Evolutionary conservation across 1,139 yeast species (phyloP).

Genomic region (Cylindricascospora bacillispora): DNA sequence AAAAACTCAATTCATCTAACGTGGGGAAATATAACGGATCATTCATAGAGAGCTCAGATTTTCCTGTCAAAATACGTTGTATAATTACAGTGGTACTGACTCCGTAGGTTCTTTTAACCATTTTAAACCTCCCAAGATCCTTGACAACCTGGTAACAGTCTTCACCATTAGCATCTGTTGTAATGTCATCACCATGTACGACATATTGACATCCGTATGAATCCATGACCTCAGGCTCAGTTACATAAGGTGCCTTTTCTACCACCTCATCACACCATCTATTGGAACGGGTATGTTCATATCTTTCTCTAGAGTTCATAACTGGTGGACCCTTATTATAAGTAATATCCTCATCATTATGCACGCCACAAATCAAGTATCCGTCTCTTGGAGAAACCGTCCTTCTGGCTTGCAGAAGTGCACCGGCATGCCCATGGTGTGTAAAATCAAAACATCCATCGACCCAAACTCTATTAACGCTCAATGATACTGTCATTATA

Average conservation of each 20-base stretch:
- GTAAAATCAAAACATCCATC: slow-evolving; percentile 98
- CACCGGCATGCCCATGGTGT: slow-evolving; percentile 97
- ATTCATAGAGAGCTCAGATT: slow-evolving; percentile 4
- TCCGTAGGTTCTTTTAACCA: slow-evolving; percentile 86
- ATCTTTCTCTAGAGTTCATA: slow-evolving; percentile 69
- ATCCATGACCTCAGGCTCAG: slow-evolving; percentile 74
- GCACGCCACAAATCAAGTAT: slow-evolving; percentile 74
- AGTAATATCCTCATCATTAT: slow-evolving; percentile 76
- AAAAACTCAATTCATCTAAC: slow-evolving; percentile 34
- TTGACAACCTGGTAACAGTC: slow-evolving; percentile 83
- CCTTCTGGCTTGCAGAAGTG: slow-evolving; percentile 70
- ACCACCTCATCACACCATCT: slow-evolving; percentile 76
- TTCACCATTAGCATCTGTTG: slow-evolving; percentile 88
- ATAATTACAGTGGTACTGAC: slow-evolving; percentile 92
- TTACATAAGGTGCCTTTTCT: slow-evolving; percentile 86
- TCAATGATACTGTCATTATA: slow-evolving; percentile 3
- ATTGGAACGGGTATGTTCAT: slow-evolving; percentile 76
- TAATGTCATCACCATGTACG: slow-evolving; percentile 95
- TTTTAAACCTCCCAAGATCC: slow-evolving; percentile 73
- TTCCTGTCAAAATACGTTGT: slow-evolving; percentile 65
- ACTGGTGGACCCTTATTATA: slow-evolving; percentile 88
- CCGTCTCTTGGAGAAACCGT: slow-evolving; percentile 21
- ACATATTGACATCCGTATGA: slow-evolving; percentile 67
- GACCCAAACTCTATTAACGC: slow-evolving; percentile 51
- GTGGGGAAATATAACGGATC: slow-evolving; percentile 8